Conservation (phyloP, 1,139 yeast genomes). For the Pichia sp. region DNA sequence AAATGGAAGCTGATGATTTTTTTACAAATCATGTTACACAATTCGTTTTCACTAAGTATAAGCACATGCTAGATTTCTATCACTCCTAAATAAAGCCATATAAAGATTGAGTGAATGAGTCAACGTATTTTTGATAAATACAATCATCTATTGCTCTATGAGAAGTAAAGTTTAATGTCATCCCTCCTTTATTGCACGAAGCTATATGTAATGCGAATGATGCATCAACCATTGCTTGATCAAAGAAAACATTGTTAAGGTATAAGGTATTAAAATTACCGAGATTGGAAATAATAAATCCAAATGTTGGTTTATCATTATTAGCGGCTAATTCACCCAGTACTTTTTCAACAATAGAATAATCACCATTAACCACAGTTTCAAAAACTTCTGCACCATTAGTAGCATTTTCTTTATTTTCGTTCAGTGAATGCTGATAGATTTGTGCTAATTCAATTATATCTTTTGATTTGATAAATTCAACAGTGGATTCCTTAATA, state of each 20-base stretch:
- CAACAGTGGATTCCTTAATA: not conserved
- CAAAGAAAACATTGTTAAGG: slow-evolving; percentile 8
- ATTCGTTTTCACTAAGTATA: no score
- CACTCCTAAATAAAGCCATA: not conserved
- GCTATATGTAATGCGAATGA: slow-evolving; percentile 10
- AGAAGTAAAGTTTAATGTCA: slow-evolving; percentile 7
- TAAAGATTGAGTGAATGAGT: not conserved
- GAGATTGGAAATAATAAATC: slow-evolving; percentile 13
- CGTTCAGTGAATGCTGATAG: slow-evolving; percentile 8
- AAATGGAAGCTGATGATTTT: no score
- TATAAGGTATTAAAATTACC: not conserved
- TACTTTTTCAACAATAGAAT: not conserved
- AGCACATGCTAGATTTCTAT: no score
- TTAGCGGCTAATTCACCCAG: slow-evolving; percentile 3
- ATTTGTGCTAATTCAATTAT: not conserved
- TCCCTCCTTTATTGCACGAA: slow-evolving; percentile 1
- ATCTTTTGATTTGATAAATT: not conserved
- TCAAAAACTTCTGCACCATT: slow-evolving; percentile 5
- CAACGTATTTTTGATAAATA: not conserved
- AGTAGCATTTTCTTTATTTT: slow-evolving; percentile 3
- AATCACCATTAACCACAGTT: not conserved
- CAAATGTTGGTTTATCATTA: slow-evolving; percentile 7
- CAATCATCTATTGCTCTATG: slow-evolving; percentile 9
- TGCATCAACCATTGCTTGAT: slow-evolving; percentile 17
- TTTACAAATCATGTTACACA: no score